These are phyloP conservation scores for Hura crepitans DNA, from an alignment of 441 rosid species.

Conservation along the genomic window DNA sequence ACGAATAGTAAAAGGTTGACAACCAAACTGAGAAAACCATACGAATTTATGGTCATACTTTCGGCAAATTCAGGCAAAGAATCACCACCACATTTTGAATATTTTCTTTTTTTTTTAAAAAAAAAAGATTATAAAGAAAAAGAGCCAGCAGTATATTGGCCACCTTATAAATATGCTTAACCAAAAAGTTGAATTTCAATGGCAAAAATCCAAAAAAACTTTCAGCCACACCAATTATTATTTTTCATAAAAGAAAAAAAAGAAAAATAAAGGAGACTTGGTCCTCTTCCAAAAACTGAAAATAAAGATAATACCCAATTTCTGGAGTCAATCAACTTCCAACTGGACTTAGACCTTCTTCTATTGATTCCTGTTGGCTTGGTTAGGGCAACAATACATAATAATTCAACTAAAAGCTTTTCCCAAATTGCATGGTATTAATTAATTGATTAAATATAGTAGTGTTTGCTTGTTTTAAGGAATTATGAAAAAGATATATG, in stretches of 20 bases:
- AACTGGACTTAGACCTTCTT: slow-evolving; percentile 8
- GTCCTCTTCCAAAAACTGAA: slow-evolving; percentile 10
- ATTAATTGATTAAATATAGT: not conserved
- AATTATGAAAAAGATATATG: not conserved
- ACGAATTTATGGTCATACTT: not conserved
- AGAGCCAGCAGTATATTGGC: not conserved
- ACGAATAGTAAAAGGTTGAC: too few species aligned
- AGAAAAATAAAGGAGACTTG: not conserved
- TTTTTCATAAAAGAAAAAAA: not conserved
- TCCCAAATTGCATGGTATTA: not conserved
- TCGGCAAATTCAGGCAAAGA: not conserved
- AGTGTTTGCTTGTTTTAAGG: not conserved
- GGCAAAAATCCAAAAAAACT: slow-evolving; percentile 5
- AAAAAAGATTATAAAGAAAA: not conserved
- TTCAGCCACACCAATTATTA: slow-evolving; percentile 4
- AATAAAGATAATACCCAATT: not conserved
- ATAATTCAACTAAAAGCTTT: not conserved
- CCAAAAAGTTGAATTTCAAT: slow-evolving; percentile 18
- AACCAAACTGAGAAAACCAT: too few species aligned
- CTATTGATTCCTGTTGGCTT: not conserved
- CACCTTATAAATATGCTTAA: slow-evolving; percentile 16
- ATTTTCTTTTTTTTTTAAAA: not conserved
- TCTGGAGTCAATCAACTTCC: slow-evolving; percentile 6
- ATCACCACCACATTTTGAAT: not conserved
- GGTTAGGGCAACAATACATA: not conserved